Evolutionary conservation across 2,329 filamentous ascomycete genomes (phyloP), one percentile per base, ranked within the genome.

Genomic region (Diaporthe nobilis): DNA sequence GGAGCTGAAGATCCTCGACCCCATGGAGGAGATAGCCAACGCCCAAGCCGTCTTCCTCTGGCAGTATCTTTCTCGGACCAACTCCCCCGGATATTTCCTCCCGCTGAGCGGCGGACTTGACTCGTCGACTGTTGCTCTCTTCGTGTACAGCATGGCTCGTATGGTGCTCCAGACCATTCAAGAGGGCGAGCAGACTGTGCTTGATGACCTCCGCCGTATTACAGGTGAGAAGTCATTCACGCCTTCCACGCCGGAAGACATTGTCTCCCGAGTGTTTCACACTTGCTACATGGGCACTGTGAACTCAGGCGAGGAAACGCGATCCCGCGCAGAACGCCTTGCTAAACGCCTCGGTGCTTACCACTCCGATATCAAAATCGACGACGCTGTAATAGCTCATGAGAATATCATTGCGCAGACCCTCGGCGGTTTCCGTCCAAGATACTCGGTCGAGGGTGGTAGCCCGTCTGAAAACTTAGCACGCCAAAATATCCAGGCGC

Each of bases 361-460:
- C 79, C 94, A 96, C 81, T 86, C 90, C 6, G 90, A 95, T 80
- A 86, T 94, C 71, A 90, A 94, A 78, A 94, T 95, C 76, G 94
- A 95, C 79, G 92, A 83, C 53, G 86, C 85, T n/a, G 91, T 92
- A 57, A 90, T 89, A 9, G 86, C 90, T 1, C 89, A 92, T 78
- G 78, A 82, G 49, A 75, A 78, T 25, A 80, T 83, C 63, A 78
- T 83, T 34, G 73, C 78, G 12, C 77, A 80, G 44, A 79, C 81
- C 3, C 76, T 82, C 2, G 73, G 31, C 22, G 76, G 79, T 37
- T 82, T 82, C 53, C 79, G 80, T 22, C 82, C 83, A 3, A 81
- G 79, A 58, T 85, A 83, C 88, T 89, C 88, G 77, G 88, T 91
- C 17, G 86, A 93, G 72, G 92, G 92, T 10, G 92, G 92, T 9